Evolutionary conservation across 768 basidiomycete genomes (phyloP), one percentile per base, ranked within the genome.

Genomic region (Steccherinum ochraceum): DNA sequence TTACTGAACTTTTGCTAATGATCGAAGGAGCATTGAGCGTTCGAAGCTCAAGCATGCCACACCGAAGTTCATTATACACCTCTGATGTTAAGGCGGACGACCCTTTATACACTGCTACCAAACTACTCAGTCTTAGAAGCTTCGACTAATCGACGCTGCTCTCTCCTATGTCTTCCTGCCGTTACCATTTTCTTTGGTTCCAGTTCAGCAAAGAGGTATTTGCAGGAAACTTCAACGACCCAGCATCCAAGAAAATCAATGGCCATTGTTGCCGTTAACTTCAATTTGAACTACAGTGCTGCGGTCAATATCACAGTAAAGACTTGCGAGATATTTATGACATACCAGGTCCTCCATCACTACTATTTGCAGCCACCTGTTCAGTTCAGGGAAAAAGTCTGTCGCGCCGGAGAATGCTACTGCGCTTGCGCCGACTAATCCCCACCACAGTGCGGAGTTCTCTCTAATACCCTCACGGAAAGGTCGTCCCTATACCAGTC

Each of bases 391-490:
- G 64, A 96, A 73, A 58, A 99, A 87, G 64, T 99, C 93, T 0
- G 90, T 93, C 4, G 95, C 82, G 24, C 96, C 96, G 10, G 80
- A 88, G 69, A 97, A 91, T 10, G 96, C 96, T 4, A 99, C 94
- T 2, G 82, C 79, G 49, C 83, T 83, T 24, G 93, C 95, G 10
- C 88, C 91, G 39, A 96, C 73, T 11, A 98, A 80, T 21, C 96
- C 96, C 74, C 84, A 98, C 67, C 80, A 97, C 18, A 99, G 65
- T n/a, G 93, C 88, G 2, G 84, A 72, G 68, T 99, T 99, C 70
- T 99, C 96, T 2, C 90, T 80, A 63, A 99, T 97, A 30, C 93
- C 93, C 69, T 99, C 96, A 26, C 96, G 85, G 84, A 98, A 99
- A 0, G 96, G 96, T 27, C 96, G 87, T 7, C 96, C 96, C 79